Base-by-base conservation (phyloP, 495 filamentous ascomycete species). In the Lasiosphaeria hispida region DNA sequence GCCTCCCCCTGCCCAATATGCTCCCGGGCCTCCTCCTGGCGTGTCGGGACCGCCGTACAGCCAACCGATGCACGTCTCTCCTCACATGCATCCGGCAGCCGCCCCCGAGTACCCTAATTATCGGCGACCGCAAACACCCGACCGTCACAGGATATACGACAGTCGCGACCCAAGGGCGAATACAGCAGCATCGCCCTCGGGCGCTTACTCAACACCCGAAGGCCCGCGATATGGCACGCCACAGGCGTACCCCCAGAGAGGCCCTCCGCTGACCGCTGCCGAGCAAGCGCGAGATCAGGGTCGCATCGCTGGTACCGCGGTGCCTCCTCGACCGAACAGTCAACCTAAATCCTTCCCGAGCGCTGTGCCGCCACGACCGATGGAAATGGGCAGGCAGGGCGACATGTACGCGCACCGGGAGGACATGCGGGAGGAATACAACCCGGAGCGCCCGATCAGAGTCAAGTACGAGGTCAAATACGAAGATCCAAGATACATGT, bases 51-150 rank as follows among this genome's bases (percentile, higher is more conserved):
- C 78, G 34, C 57, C 68, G 52, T 80, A 78, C 75, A 56, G 69
- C 74, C 61, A 70, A 48, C 42, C 74, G 14, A 59, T 78, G 17
- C 80, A 83, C 61, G 78, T 75, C n/a, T 84, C 81, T 23, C 81
- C 81, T 7, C 73, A 78, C 45, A 75, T 78, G 68, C 75, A 76
- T 30, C 63, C 53, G 14, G 40, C 71, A 40, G 63, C 70, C 5
- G 40, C 51, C 10, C 59, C 72, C 53, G 86, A 90, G 11, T 85
- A 89, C 66, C 73, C 75, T 4, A 67, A 79, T 7, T 86, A 84
- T 61, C 84, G 85, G 40, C 81, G 87, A 40, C 87, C 89, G 2
- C 85, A 89, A 62, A 92, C 90, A 1, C 90, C 90, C 8, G 88
- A 92, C 33, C 83, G 84, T 53, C 74, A 76, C 37, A 70, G 81